These are phyloP conservation scores for Furcasterigmium furcatum DNA, from an alignment of 2,329 filamentous ascomycete species.

Conservation along the genomic window DNA sequence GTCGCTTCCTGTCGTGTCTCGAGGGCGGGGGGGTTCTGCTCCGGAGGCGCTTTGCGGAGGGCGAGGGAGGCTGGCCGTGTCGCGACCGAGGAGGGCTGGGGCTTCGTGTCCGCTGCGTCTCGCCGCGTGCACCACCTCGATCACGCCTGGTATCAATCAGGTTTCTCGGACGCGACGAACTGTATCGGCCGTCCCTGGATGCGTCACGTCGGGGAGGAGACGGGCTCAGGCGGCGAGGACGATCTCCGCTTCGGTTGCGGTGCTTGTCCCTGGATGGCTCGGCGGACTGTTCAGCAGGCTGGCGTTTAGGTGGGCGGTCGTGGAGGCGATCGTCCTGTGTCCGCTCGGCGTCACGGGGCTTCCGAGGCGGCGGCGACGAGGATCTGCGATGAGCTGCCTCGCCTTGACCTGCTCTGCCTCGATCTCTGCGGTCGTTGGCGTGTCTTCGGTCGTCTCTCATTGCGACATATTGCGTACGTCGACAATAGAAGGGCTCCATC, in stretches of 20 bases:
- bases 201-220: conserved; percentile 10
- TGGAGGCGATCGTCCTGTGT: conserved; percentile 15
- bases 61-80: conserved; percentile 2
- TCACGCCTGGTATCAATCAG: conserved; percentile 9
- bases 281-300: conserved; percentile 9
- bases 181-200: conserved; percentile 3
- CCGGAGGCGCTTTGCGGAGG: conserved; percentile 8
- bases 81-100: conserved; percentile 1
- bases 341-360: conserved; percentile 20
- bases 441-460: conserved; percentile 38
- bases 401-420: conserved; percentile 35
- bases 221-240: conserved; percentile 21
- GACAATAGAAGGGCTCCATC: conserved; percentile 11
- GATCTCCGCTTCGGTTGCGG: conserved; percentile 17
- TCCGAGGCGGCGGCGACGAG: conserved; percentile 22
- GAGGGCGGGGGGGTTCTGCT: conserved; percentile 7
- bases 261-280: conserved; percentile 4
- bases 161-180: conserved; percentile 10
- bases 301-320: conserved; percentile 19
- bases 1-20: conserved; percentile 5
- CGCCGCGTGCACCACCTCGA: conserved; percentile 8
- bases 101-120: conserved; percentile 4
- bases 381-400: conserved; percentile 26
- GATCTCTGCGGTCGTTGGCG: conserved; percentile 35
- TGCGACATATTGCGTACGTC: conserved; percentile 29